These are phyloP conservation scores for Paramarasmius palmivorus DNA, from an alignment of 1,284 basidiomycete genomes.

Conservation along the genomic window DNA sequence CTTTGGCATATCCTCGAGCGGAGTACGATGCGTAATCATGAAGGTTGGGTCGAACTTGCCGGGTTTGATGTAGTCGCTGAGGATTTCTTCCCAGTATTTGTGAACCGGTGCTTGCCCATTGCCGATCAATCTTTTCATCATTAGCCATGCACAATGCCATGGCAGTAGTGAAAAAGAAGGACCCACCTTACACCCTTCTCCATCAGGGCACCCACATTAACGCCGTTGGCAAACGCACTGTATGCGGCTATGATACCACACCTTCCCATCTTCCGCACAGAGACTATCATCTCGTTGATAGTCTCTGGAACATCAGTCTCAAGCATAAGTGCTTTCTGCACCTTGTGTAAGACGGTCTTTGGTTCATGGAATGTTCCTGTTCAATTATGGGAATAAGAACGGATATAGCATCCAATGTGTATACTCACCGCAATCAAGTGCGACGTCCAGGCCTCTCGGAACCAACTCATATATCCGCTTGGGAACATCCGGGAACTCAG, in stretches of 20 bases:
- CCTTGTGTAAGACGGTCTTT: slow-evolving; percentile 64
- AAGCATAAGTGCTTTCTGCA: slow-evolving; percentile 70
- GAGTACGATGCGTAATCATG: slow-evolving; percentile 65
- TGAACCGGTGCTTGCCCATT: slow-evolving; percentile 77
- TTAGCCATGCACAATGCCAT: not conserved
- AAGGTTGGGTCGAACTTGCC: slow-evolving; percentile 73
- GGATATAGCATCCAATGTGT: slow-evolving; percentile 7
- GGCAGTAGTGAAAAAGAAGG: not conserved
- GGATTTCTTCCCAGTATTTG: slow-evolving; percentile 73
- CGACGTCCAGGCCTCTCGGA: slow-evolving; percentile 65
- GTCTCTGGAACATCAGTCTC: slow-evolving; percentile 79
- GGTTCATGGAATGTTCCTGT: slow-evolving; percentile 70
- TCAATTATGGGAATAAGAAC: not conserved
- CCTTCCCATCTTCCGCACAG: slow-evolving; percentile 65
- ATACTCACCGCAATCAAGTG: slow-evolving; percentile 50
- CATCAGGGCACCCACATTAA: slow-evolving; percentile 79
- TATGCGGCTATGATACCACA: slow-evolving; percentile 67
- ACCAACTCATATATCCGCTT: slow-evolving; percentile 63
- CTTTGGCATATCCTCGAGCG: slow-evolving; percentile 60
- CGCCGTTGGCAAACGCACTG: slow-evolving; percentile 63
- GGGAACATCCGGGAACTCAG: slow-evolving; percentile 53
- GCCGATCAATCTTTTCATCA: slow-evolving; percentile 49
- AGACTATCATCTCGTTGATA: slow-evolving; percentile 67
- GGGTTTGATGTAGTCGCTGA: slow-evolving; percentile 61
- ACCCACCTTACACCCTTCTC: slow-evolving; percentile 64